Conservation (phyloP, 257 asterid species). For the Plantago ovata region DNA sequence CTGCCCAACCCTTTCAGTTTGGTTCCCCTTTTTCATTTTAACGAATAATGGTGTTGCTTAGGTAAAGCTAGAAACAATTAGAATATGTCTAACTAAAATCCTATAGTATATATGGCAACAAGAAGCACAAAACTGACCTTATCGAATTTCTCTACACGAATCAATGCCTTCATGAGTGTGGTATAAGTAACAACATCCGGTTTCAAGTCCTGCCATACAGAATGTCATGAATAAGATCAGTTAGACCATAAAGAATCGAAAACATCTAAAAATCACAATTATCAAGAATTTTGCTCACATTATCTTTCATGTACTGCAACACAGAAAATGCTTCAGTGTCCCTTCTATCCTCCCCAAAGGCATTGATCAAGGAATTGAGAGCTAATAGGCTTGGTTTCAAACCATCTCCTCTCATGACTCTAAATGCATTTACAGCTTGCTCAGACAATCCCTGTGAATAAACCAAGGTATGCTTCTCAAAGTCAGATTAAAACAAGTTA, state of each 20-base stretch:
- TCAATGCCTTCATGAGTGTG: slow-evolving; percentile 89
- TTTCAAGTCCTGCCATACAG: slow-evolving; percentile 62
- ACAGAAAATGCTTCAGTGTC: slow-evolving; percentile 90
- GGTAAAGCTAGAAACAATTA: background rate
- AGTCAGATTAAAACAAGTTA: background rate
- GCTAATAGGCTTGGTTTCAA: slow-evolving; percentile 82
- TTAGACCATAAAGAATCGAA: background rate
- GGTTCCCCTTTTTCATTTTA: background rate
- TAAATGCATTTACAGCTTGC: slow-evolving; percentile 85
- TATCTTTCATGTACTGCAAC: slow-evolving; percentile 88
- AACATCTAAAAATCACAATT: slow-evolving; percentile 6
- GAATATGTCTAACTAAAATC: background rate
- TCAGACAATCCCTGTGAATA: slow-evolving; percentile 78
- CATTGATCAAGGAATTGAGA: slow-evolving; percentile 81
- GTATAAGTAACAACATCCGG: slow-evolving; percentile 94
- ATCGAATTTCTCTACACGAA: slow-evolving; percentile 85
- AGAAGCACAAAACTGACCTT: slow-evolving; percentile 36
- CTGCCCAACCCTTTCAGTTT: background rate
- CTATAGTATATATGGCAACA: background rate
- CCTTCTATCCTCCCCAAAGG: slow-evolving; percentile 93
- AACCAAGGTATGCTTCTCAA: slow-evolving; percentile 11
- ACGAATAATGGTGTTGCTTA: background rate
- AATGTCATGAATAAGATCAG: slow-evolving; percentile 16
- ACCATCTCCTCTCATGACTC: slow-evolving; percentile 90
- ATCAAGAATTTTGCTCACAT: slow-evolving; percentile 41